Percentiles rank a stretch among this genome's conserved stretches.
phyloP scores from a whole-genome alignment of 257 asterid genomes.

The Primulina tabacum region DNA sequence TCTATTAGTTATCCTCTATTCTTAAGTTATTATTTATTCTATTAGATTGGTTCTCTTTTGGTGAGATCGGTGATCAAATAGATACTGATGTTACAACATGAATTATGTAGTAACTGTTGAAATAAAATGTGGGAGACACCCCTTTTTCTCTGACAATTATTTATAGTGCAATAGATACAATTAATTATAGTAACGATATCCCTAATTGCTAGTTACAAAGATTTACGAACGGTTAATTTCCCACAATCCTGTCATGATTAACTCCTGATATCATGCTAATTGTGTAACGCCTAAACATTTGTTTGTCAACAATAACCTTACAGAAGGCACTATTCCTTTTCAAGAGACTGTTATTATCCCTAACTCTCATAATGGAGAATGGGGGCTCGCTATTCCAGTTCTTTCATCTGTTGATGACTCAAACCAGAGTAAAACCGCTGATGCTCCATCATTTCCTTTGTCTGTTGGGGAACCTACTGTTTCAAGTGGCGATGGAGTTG shows the following conservation, averaged over 20 bases:
- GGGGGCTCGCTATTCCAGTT: no score
- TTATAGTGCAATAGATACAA: not conserved
- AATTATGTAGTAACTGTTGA: slow-evolving; percentile 3
- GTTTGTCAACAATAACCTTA: not conserved
- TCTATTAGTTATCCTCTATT: slow-evolving; percentile 13
- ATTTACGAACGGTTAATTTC: not conserved
- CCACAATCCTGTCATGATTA: no score
- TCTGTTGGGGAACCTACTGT: slow-evolving; percentile 39
- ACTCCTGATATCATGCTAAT: not conserved
- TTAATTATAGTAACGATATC: not conserved
- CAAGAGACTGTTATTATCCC: slow-evolving; percentile 31
- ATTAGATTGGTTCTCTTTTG: slow-evolving; percentile 10
- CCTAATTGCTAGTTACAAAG: not conserved
- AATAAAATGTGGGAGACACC: not conserved
- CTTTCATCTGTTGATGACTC: slow-evolving; percentile 28
- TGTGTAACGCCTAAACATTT: not conserved
- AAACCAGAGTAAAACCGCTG: slow-evolving; percentile 26
- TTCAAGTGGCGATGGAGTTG: slow-evolving; percentile 31
- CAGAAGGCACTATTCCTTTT: slow-evolving; percentile 33
- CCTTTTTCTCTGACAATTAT: not conserved
- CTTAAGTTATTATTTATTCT: slow-evolving; percentile 1
- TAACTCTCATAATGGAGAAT: slow-evolving; percentile 17
- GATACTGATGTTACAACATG: slow-evolving; percentile 13
- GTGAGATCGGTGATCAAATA: slow-evolving; percentile 12
- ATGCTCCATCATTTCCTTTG: slow-evolving; percentile 27